phyloP scores from a whole-genome alignment of 1,139 yeast genomes.

The Suhomyces anneliseae region DNA sequence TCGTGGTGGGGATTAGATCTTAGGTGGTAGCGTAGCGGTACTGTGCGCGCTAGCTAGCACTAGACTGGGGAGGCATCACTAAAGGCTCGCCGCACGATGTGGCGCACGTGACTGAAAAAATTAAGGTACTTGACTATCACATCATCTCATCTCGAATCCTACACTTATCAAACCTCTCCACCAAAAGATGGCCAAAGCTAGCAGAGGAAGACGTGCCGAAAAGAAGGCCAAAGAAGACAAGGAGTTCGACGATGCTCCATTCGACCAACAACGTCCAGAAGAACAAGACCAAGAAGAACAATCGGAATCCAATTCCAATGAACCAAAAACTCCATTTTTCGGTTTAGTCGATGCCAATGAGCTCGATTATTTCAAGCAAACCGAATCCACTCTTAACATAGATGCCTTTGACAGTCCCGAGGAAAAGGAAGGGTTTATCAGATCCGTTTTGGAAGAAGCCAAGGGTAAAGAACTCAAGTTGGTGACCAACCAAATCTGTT shows the following conservation, averaged over 20 bases:
- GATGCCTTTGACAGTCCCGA: constrained; percentile 76
- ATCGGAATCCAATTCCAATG: background rate
- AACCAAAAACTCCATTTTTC: constrained; percentile 49
- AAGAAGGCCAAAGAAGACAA: constrained; percentile 37
- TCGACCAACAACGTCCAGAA: constrained; percentile 7
- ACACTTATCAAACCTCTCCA: constrained; percentile 5
- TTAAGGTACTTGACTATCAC: constrained; percentile 1
- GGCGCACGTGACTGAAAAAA: constrained; percentile 3
- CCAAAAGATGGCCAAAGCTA: constrained; percentile 35
- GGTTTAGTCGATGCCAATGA: constrained; percentile 86
- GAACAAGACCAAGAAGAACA: constrained; percentile 6
- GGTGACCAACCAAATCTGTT: constrained; percentile 92
- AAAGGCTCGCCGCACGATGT: constrained; percentile 4
- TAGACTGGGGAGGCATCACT: too few species aligned
- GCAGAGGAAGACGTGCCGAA: constrained; percentile 76
- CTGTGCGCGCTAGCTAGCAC: too few species aligned
- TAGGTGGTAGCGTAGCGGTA: background rate
- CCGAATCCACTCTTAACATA: constrained; percentile 81
- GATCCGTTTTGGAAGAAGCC: constrained; percentile 81
- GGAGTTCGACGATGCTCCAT: background rate
- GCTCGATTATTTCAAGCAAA: constrained; percentile 86
- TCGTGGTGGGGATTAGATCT: background rate
- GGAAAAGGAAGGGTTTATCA: constrained; percentile 70
- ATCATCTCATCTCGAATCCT: constrained; percentile 6
- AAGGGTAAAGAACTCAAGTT: constrained; percentile 88